Percentiles rank a stretch among this genome's conserved stretches.
phyloP scores from a whole-genome alignment of 179 eudicot genomes.

The Spinacia oleracea region DNA sequence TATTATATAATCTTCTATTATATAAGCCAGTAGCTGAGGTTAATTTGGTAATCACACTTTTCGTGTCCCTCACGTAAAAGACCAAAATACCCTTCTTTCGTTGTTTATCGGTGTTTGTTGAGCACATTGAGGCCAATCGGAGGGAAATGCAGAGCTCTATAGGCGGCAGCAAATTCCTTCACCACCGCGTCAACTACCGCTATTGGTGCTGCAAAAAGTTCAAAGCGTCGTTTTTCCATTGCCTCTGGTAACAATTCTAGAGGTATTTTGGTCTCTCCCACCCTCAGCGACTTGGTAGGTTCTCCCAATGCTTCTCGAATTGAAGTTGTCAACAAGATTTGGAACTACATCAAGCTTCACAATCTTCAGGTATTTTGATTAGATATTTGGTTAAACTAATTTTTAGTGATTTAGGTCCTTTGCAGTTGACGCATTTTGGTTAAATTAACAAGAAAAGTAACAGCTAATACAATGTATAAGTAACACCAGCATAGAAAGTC shows the following conservation, averaged over 20 bases:
- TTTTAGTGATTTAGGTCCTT: not conserved
- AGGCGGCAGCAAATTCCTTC: slow-evolving; percentile 31
- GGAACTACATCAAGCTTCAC: slow-evolving; percentile 53
- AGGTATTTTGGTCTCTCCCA: slow-evolving; percentile 49
- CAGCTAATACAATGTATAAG: no score
- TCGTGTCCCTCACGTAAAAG: no score
- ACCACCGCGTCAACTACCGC: not conserved
- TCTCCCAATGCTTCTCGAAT: slow-evolving; percentile 42
- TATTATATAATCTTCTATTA: no score
- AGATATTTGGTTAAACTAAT: not conserved
- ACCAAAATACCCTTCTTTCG: no score
- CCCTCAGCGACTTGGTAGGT: no score
- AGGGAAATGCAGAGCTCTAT: slow-evolving; percentile 33
- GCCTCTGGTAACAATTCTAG: not conserved
- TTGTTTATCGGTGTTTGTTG: no score
- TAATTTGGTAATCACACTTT: no score
- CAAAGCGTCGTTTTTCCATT: slow-evolving; percentile 5
- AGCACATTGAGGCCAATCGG: slow-evolving; percentile 42
- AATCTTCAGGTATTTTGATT: slow-evolving; percentile 49
- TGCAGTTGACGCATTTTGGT: not conserved
- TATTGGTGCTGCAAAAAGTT: not conserved
- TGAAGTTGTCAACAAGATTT: slow-evolving; percentile 49
- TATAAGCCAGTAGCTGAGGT: no score
- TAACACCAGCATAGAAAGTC: no score
- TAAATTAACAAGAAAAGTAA: no score